A percentile compares a stretch with the other conserved stretches of the same genome.
These are phyloP conservation scores for Ophiostoma quercus DNA, from an alignment of 2,329 filamentous ascomycete species.

Conservation along the genomic window DNA sequence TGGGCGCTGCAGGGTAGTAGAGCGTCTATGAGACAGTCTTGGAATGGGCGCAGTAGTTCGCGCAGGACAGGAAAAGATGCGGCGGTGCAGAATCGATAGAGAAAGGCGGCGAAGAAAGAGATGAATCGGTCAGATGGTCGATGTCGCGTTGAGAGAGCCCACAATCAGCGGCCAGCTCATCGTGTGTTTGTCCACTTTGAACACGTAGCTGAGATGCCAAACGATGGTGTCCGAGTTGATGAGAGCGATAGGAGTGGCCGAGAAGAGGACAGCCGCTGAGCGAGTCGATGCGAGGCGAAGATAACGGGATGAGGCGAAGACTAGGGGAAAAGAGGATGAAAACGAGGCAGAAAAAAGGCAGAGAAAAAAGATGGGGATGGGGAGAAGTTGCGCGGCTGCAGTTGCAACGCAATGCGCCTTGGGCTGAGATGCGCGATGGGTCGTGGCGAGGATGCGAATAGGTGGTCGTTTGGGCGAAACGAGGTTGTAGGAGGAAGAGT, in stretches of 20 bases:
- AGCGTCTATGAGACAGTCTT: not conserved
- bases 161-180: slow-evolving; percentile 10
- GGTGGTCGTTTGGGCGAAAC: not conserved
- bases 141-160: slow-evolving; percentile 9
- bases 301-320: not conserved
- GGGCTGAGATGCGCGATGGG: not conserved
- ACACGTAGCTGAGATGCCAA: not conserved
- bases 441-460: not conserved
- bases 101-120: slow-evolving; percentile 1
- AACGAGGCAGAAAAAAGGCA: not conserved
- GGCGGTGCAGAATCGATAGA: not conserved
- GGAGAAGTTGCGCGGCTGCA: not conserved
- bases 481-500: slow-evolving; percentile 8
- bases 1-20: not conserved
- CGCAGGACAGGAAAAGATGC: not conserved
- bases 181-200: slow-evolving; percentile 11
- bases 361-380: not conserved
- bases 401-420: not conserved
- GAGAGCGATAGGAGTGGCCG: not conserved
- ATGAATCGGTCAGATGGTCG: not conserved
- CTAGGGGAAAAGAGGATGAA: not conserved
- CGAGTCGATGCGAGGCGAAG: slow-evolving; percentile 5
- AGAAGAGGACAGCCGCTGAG: not conserved
- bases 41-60: not conserved
- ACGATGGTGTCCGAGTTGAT: not conserved